These are phyloP conservation scores for Amauroascus niger DNA, from an alignment of 2,329 filamentous ascomycete genomes.

Conservation along the genomic window DNA sequence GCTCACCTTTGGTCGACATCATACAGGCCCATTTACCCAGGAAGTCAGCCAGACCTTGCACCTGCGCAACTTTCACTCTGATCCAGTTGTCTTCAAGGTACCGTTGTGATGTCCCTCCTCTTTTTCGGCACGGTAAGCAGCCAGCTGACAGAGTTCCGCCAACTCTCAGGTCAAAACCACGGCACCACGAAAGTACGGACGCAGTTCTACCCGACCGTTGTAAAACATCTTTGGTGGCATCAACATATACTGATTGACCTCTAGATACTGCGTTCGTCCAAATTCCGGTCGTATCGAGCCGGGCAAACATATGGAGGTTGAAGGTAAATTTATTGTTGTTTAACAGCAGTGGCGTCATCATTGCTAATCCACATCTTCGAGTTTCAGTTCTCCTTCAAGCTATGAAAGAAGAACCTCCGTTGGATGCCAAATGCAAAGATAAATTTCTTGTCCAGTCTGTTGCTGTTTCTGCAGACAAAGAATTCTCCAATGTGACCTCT, in stretches of 20 bases:
- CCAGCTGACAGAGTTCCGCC: conserved; percentile 22
- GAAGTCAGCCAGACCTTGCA: conserved; percentile 54
- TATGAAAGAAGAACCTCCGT: conserved; percentile 88
- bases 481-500: conserved; percentile 67
- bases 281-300: conserved; percentile 95
- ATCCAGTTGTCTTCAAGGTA: conserved; percentile 57
- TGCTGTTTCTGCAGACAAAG: conserved; percentile 69
- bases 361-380: background rate
- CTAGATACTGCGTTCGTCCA: conserved; percentile 90
- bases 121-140: background rate
- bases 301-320: conserved; percentile 80
- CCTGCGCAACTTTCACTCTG: conserved; percentile 48
- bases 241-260: conserved; percentile 19
- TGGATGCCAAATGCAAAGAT: conserved; percentile 84
- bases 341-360: background rate
- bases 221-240: background rate
- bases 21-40: conserved; percentile 54
- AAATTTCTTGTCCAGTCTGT: conserved; percentile 97
- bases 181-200: conserved; percentile 87
- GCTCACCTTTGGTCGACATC: conserved; percentile 15
- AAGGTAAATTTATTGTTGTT: conserved; percentile 49
- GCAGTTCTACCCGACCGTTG: conserved; percentile 16
- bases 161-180: conserved; percentile 86
- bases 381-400: conserved; percentile 81
- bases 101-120: background rate